Percentiles rank a stretch among this genome's conserved stretches.
phyloP scores from a whole-genome alignment of 169 alveolate species.

The Nephromyces sp. region DNA sequence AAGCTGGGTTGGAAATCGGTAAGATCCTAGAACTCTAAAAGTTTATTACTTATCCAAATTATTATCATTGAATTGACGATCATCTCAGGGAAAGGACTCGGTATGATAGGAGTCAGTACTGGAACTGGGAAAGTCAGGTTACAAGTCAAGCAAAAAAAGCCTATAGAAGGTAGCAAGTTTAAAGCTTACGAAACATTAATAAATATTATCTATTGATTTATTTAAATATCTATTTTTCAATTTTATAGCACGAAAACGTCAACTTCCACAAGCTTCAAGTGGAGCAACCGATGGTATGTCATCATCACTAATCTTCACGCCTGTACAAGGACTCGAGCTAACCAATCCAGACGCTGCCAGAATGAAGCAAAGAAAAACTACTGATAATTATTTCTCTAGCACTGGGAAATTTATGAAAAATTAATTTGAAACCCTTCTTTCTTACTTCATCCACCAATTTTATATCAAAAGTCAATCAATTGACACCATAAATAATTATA shows the following conservation, averaged over 20 bases:
- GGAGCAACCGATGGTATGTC: conserved; percentile 45
- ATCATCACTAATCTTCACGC: conserved; percentile 60
- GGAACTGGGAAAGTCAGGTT: not conserved
- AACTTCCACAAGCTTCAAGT: not conserved
- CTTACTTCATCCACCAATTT: no score
- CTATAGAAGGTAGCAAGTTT: not conserved
- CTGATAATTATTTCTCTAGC: not conserved
- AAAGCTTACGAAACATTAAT: no score
- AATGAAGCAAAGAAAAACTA: not conserved
- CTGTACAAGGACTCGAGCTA: conserved; percentile 51
- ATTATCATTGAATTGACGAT: no score
- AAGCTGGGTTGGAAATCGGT: conserved; percentile 43
- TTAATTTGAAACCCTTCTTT: no score
- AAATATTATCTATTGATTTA: not conserved
- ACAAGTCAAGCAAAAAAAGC: not conserved
- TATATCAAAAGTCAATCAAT: no score
- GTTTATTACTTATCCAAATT: no score
- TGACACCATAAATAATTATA: no score
- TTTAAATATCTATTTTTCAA: not conserved
- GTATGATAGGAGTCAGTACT: not conserved
- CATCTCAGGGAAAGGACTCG: conserved; percentile 1
- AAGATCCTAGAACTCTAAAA: no score
- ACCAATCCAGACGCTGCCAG: conserved; percentile 4
- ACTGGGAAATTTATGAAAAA: not conserved
- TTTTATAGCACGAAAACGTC: not conserved